Conservation (phyloP, 129 eudicot species). For the Artemisia tridentata region DNA sequence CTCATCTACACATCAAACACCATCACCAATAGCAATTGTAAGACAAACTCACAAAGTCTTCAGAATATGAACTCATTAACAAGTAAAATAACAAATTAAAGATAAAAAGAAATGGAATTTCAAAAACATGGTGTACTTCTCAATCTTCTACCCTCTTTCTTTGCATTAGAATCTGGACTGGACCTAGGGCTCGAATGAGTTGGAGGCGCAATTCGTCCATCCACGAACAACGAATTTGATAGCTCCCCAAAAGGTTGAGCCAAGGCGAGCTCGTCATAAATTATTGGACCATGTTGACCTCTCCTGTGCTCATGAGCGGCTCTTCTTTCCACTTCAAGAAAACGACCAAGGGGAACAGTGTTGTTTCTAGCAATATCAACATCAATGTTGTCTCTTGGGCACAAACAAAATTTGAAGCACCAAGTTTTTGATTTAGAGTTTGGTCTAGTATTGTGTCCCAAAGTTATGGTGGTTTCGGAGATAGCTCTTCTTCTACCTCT, state of each 20-base stretch:
- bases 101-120: constrained; percentile 13
- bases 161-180: constrained; percentile 33
- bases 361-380: constrained; percentile 53
- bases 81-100: constrained; percentile 8
- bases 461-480: constrained; percentile 42
- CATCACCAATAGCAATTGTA: constrained; percentile 6
- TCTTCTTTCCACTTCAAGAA: constrained; percentile 69
- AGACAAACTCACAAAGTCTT: neutral
- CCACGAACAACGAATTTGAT: constrained; percentile 57
- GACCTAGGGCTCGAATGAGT: constrained; percentile 36
- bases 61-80: constrained; percentile 10
- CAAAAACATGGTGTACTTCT: constrained; percentile 37
- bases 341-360: constrained; percentile 59
- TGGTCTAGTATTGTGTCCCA: constrained; percentile 39
- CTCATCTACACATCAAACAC: constrained; percentile 20
- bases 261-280: constrained; percentile 46
- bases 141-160: constrained; percentile 27
- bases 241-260: constrained; percentile 47
- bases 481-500: constrained; percentile 47
- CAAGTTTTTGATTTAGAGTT: constrained; percentile 49
- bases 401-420: constrained; percentile 74
- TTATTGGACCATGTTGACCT: constrained; percentile 33
- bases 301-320: constrained; percentile 45
- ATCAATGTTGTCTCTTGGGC: constrained; percentile 66
- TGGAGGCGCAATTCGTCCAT: constrained; percentile 71